Evolutionary conservation across 1,284 basidiomycete species (phyloP).

Genomic region (Cutaneotrichosporon dermatis): DNA sequence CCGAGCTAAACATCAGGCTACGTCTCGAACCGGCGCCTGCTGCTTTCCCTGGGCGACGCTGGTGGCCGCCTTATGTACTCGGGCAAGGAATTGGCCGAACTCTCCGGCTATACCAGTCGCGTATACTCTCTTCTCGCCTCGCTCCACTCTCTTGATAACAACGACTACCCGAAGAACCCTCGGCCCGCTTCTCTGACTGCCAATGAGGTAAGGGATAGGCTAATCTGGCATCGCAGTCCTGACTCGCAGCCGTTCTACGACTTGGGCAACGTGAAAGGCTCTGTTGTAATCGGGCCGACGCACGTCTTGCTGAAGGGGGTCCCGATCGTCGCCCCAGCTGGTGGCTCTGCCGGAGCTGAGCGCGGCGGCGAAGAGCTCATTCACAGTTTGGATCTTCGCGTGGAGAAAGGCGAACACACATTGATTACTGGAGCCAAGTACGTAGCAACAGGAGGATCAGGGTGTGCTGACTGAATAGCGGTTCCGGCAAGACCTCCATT

Average conservation of each 20-base stretch:
- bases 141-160: constrained; percentile 63
- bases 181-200: constrained; percentile 28
- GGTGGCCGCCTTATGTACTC: constrained; percentile 70
- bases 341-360: constrained; percentile 52
- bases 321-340: constrained; percentile 68
- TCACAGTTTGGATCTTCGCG: constrained; percentile 64
- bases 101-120: constrained; percentile 85
- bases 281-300: constrained; percentile 43
- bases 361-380: constrained; percentile 63
- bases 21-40: constrained; percentile 87
- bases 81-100: constrained; percentile 73
- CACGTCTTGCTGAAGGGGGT: constrained; percentile 63
- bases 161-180: constrained; percentile 39
- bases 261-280: constrained; percentile 50
- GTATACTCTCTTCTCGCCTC: constrained; percentile 84
- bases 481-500: constrained; percentile 90
- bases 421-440: constrained; percentile 80
- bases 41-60: constrained; percentile 89
- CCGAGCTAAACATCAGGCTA: constrained; percentile 59
- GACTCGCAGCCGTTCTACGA: constrained; percentile 48
- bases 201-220: constrained; percentile 24
- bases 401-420: constrained; percentile 77
- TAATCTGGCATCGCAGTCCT: constrained; percentile 22
- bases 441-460: constrained; percentile 12
- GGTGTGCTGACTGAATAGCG: constrained; percentile 53